Base-by-base conservation (phyloP, 1,284 basidiomycete species). In the Afroboletus lepidellus region DNA sequence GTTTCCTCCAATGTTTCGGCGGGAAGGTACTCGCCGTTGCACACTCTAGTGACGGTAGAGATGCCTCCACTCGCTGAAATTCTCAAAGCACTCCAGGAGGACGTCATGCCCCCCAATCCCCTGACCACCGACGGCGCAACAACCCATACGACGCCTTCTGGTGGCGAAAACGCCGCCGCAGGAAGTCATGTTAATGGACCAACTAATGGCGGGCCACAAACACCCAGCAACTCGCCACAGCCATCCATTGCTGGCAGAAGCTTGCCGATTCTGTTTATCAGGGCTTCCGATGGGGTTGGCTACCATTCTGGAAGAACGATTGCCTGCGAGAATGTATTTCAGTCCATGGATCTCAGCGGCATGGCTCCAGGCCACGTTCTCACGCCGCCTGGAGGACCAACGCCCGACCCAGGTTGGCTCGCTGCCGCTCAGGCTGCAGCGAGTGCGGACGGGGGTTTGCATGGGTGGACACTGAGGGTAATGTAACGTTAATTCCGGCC, bases 261-360 rank as follows among this genome's bases (percentile, higher is more conserved):
- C 62, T 70, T 92, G 30, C 83, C 87, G 9, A 63, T 91, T 64
- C 65, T 92, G 51, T 85, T 91, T 68, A 85, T 92, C 60, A 80
- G 90, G 50, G 78, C 87, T 51, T 76, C 77, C 55, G 82, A 92
- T 67, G 90, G 90, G 21, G 81, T 91, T 24, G 89, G 89, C 5
- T 92, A 91, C 65, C 89, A 92, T 65, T 90, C 89, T 27, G 90
- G 90, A 37, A 80, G 89, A 53, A 89, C 89, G 57, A 85, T 94
- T 50, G 80, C 90, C 32, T 90, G 86, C 63, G 90, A 90, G 65
- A 92, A 91, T 59, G 81, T 90, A 30, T 88, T 87, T 69, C 81
- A 84, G 58, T 69, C 74, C 16, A 77, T 88, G 70, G 83, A 83
- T 63, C 69, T 87, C 49, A 62, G 67, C 42, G 60, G 74, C 59